Conservation (phyloP, 345 rosid species). For the Carallia brachiata region DNA sequence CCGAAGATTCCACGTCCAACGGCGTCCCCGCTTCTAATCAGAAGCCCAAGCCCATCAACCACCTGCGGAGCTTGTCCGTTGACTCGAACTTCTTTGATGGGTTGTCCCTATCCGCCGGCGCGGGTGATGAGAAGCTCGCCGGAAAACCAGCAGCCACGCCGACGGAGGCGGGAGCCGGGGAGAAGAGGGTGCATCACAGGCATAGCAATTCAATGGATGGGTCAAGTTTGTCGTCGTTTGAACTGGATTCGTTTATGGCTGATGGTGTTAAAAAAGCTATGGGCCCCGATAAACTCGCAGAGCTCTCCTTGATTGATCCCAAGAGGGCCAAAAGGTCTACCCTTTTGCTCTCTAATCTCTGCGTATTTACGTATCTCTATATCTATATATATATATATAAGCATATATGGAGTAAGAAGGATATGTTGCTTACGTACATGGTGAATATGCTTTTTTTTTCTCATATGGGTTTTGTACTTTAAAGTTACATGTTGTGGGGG, state of each 20-base stretch:
- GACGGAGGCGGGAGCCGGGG: slow-evolving; percentile 32
- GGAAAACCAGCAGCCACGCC: slow-evolving; percentile 34
- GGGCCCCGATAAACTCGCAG: slow-evolving; percentile 81
- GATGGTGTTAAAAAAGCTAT: slow-evolving; percentile 76
- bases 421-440: too few species aligned
- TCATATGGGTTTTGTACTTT: too few species aligned
- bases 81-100: slow-evolving; percentile 90
- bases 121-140: neutral
- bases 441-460: too few species aligned
- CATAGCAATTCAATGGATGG: slow-evolving; percentile 90
- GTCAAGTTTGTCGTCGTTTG: slow-evolving; percentile 48
- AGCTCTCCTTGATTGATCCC: slow-evolving; percentile 89
- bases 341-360: neutral
- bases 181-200: slow-evolving; percentile 52
- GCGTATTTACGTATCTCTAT: too few species aligned
- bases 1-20: slow-evolving; percentile 68
- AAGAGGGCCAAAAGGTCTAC: slow-evolving; percentile 86
- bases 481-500: too few species aligned
- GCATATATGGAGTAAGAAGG: too few species aligned
- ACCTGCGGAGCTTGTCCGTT: slow-evolving; percentile 82
- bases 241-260: slow-evolving; percentile 48
- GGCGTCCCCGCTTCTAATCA: slow-evolving; percentile 8
- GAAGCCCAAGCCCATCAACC: slow-evolving; percentile 45
- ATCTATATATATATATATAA: too few species aligned
- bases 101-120: slow-evolving; percentile 4